Base-by-base conservation (phyloP, 2,329 filamentous ascomycete species). In the Sporothrix pallida region DNA sequence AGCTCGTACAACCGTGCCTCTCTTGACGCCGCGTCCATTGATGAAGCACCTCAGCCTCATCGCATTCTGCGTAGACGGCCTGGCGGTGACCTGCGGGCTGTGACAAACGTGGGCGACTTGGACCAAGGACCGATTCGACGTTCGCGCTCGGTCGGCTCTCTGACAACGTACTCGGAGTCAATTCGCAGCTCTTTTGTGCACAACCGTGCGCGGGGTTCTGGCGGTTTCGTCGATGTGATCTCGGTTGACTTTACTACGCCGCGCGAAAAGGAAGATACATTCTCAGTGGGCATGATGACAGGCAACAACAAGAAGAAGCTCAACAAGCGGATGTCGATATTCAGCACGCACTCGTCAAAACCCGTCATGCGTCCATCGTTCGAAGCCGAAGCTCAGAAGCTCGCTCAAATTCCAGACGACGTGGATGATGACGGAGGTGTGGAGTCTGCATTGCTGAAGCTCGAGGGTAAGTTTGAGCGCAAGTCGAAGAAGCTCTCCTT, bases 401-500 rank as follows among this genome's bases (percentile, higher is more conserved):
- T 99, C 72, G 93, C 95, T 1, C 91, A 93, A 72, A 93, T 98
- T 37, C 94, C 95, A 0, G 95, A 98, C 79, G 93, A 97, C 52
- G 80, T 84, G 17, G 88, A 91, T 75, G 91, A 92, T 63, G 93
- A 97, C 79, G 94, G 94, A 7, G 95, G 95, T 13, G 91, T 98
- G 37, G 96, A 98, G 79, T 94, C 95, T n/a, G 93, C 96, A 0
- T 82, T 99, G 70, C 83, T 95, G 78, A 99, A 98, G 79, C 86
- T 99, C 0, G 96, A 99, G 83, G 96, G 96, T 10, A 95, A 90
- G 77, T 96, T 91, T 77, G 87, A 91, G 79, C 90, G 87, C 77
- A 88, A 81, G 77, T 75, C 80, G 0, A 80, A 80, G 42, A 83
- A 81, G 71, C 79, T 84, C 13, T 85, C 82, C 15, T 83, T 84